These are phyloP conservation scores for Tillandsia fasciculata DNA, from an alignment of 176 grass and related monocot genomes.

Conservation along the genomic window DNA sequence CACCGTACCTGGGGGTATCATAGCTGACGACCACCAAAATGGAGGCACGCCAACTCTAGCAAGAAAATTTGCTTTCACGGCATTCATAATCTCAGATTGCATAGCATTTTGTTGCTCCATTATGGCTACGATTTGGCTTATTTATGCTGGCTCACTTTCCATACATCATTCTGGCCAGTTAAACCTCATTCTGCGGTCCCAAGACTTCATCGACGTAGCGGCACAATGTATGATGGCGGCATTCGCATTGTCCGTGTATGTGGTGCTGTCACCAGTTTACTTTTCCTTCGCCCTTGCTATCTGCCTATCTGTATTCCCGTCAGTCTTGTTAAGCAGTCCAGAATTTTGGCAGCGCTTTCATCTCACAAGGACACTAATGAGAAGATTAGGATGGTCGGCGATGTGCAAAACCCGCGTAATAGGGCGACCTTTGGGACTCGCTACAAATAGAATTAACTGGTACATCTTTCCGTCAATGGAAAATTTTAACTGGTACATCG, in stretches of 20 bases:
- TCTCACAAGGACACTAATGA: neutral
- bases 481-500: too few species aligned
- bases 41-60: neutral
- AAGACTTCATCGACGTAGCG: constrained; percentile 20
- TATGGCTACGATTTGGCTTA: constrained; percentile 30
- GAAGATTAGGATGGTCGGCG: neutral
- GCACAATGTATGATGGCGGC: constrained; percentile 38
- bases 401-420: neutral
- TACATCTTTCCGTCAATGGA: too few species aligned
- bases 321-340: constrained; percentile 47
- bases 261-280: constrained; percentile 35
- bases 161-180: constrained; percentile 15
- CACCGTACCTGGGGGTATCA: constrained; percentile 6
- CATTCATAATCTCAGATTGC: constrained; percentile 23
- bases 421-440: too few species aligned
- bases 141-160: constrained; percentile 21
- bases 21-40: neutral
- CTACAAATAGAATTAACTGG: too few species aligned
- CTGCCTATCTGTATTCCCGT: constrained; percentile 31
- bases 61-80: constrained; percentile 20
- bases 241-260: constrained; percentile 45
- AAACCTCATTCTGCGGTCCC: constrained; percentile 15
- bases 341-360: neutral
- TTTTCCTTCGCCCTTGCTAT: constrained; percentile 32
- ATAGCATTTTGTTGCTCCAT: constrained; percentile 33